Evolutionary conservation across 139 green algal genomes (phyloP).

Genomic region (Picochlorum sp.): DNA sequence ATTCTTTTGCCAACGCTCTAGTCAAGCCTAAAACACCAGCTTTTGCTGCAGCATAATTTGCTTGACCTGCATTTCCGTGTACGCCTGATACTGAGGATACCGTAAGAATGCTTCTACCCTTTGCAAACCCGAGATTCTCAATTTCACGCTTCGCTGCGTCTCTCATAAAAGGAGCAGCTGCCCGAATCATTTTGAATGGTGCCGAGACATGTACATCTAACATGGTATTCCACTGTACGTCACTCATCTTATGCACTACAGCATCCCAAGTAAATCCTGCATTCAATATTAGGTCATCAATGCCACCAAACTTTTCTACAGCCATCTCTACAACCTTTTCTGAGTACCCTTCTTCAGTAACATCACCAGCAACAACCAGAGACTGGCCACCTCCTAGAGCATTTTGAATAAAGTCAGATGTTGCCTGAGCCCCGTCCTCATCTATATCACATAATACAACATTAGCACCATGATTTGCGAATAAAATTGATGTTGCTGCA

Average conservation of each 20-base stretch:
- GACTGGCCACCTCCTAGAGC: slow-evolving; percentile 7
- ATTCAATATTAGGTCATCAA: slow-evolving; percentile 61
- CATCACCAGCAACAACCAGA: slow-evolving; percentile 44
- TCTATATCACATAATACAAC: slow-evolving; percentile 67
- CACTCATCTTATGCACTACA: slow-evolving; percentile 69
- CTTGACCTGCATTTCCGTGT: slow-evolving; percentile 40
- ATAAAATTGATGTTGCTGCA: slow-evolving; percentile 44
- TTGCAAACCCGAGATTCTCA: slow-evolving; percentile 22
- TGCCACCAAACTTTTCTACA: slow-evolving; percentile 39
- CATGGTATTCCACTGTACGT: slow-evolving; percentile 73
- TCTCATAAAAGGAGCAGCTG: slow-evolving; percentile 51
- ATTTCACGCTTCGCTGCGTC: slow-evolving; percentile 58
- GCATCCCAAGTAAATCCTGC: slow-evolving; percentile 84
- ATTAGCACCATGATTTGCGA: slow-evolving; percentile 54
- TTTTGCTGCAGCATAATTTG: slow-evolving; percentile 38
- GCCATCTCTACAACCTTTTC: slow-evolving; percentile 31
- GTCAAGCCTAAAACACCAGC: slow-evolving; percentile 65
- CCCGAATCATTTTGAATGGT: slow-evolving; percentile 64
- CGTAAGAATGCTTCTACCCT: slow-evolving; percentile 65
- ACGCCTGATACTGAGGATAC: slow-evolving; percentile 63
- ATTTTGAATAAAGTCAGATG: slow-evolving; percentile 31
- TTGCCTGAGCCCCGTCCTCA: slow-evolving; percentile 28
- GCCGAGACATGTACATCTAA: slow-evolving; percentile 70
- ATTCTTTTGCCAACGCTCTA: slow-evolving; percentile 68
- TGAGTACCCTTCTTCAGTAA: slow-evolving; percentile 47